These are phyloP conservation scores for cucumber (Cucumis sativus) DNA, from an alignment of 306 rosid species.

Conservation along the genomic window Cucumber_9930_V3 NC_026657.2:32137501-32138000, in stretches of 20 bases:
- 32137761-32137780: not conserved
- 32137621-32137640: not conserved
- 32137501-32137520: not conserved
- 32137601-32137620: not conserved
- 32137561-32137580: not conserved
- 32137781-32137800: not conserved
- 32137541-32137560: not conserved
- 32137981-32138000: not conserved
- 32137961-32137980: not conserved
- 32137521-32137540: not conserved
- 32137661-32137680: not conserved
- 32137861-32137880: constrained; percentile 35
- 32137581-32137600: not conserved
- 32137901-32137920: constrained; percentile 8
- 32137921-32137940: constrained; percentile 49
- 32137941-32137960: constrained; percentile 54
- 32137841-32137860: constrained; percentile 16
- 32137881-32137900: constrained; percentile 14
- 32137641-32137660: not conserved
- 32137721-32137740: not conserved
- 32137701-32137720: not conserved
- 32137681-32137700: not conserved
- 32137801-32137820: not conserved
- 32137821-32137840: not conserved
- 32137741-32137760: not conserved